Conservation (phyloP, 164 flowering plant species). For the Protea cynaroides region DNA sequence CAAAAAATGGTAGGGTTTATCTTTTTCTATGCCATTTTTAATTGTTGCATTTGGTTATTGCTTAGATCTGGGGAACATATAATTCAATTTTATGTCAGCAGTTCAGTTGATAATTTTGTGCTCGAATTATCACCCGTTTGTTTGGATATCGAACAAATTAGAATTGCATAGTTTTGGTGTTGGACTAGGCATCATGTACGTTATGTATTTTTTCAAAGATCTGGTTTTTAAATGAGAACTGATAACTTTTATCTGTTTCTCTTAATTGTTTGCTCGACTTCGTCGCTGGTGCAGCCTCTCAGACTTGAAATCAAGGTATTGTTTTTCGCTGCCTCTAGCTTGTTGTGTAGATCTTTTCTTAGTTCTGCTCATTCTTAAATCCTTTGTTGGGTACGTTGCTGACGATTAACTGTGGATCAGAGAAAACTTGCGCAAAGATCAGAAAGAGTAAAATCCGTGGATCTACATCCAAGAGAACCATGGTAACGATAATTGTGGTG, state of each 20-base stretch:
- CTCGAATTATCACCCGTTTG: background rate
- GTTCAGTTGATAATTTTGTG: background rate
- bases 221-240: conserved; percentile 16
- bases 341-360: background rate
- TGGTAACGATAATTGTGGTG: conserved; percentile 26
- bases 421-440: conserved; percentile 16
- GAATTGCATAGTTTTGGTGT: background rate
- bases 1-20: conserved; percentile 34
- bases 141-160: background rate
- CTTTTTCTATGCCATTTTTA: background rate
- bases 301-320: conserved; percentile 89
- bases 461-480: conserved; percentile 30
- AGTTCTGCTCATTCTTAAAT: background rate
- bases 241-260: conserved; percentile 19
- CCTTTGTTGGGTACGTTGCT: conserved; percentile 2
- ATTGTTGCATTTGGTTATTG: background rate
- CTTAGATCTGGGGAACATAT: conserved; percentile 29
- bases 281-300: conserved; percentile 60
- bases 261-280: conserved; percentile 6
- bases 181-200: background rate
- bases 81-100: background rate
- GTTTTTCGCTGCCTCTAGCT: background rate
- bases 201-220: conserved; percentile 14
- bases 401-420: conserved; percentile 8
- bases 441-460: conserved; percentile 14